Base-by-base conservation (phyloP, 805 yeast species). In the Candida parachauliodes region DNA sequence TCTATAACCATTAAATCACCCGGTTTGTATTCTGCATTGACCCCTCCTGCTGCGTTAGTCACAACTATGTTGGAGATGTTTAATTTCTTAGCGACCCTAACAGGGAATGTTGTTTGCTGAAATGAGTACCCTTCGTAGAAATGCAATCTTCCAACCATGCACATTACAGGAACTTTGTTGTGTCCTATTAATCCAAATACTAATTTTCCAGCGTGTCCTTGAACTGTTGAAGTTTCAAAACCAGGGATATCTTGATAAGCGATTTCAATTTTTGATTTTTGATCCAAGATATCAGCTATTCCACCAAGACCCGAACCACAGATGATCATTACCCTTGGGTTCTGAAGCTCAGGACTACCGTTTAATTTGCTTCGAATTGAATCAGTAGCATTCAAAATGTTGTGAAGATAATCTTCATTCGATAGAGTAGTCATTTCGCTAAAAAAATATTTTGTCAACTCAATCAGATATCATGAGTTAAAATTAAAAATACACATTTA, bases 41-140 rank as follows among this genome's bases (percentile, higher is more conserved):
- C 59, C 1, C 96, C 97, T 32, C 98, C 98, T 2, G 96, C 95
- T 1, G 98, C 98, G 60, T 91, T 91, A n/a, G 98, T 91, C 8
- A 83, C 94, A 17, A 91, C 67, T 29, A 91, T 67, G 3, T 71
- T 68, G 31, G 69, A 59, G 20, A 81, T 78, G 0, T 83, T 87
- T 50, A 89, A 61, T 28, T 65, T 56, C 35, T 77, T 70, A 37
- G 94, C 78, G 17, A 84, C 81, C 41, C 98, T 74, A 12, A 91
- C 70, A 0, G 97, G 96, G 57, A 88, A 84, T 0, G 88, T 87
- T 1, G 95, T 82, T 37, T 83, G 85, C 42, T 75, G 77, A 47
- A 88, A 77, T n/a, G 77, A 70, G 60, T 88, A 83, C 1, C 98
- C 98, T 60, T 91, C 98, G 55, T 91, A 91, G 47, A 81, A 83